phyloP scores from a whole-genome alignment of 2,329 filamentous ascomycete genomes.

The Exophiala xenobiotica region DNA sequence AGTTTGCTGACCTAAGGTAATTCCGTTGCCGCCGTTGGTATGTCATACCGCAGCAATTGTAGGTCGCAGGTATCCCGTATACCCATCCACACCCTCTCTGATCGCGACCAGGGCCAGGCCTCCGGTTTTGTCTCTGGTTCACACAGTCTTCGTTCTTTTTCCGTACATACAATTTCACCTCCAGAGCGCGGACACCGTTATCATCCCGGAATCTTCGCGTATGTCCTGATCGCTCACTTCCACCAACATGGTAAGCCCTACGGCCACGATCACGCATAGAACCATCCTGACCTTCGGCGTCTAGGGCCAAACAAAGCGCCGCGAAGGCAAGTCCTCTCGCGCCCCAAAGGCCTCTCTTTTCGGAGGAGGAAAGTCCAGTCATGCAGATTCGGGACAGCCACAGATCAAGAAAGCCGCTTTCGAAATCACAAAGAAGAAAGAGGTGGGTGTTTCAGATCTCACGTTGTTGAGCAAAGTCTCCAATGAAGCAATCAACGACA shows the following conservation, averaged over 20 bases:
- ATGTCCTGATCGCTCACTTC: constrained; percentile 20
- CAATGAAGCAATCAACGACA: constrained; percentile 99
- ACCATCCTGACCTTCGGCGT: constrained; percentile 10
- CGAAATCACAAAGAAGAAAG: constrained; percentile 97
- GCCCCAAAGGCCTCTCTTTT: constrained; percentile 31
- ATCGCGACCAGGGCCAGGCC: constrained; percentile 11
- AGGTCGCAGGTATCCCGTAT: neutral
- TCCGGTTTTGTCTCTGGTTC: constrained; percentile 3
- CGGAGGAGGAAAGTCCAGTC: constrained; percentile 27
- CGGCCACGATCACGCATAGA: neutral
- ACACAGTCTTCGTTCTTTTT: too few relatives aligned
- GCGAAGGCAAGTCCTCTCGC: constrained; percentile 32
- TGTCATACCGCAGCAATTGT: neutral
- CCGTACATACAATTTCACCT: too few relatives aligned
- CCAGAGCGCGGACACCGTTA: constrained; percentile 10
- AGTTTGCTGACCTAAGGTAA: neutral
- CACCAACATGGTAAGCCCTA: constrained; percentile 19
- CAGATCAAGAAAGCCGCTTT: constrained; percentile 95
- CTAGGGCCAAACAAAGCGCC: constrained; percentile 34
- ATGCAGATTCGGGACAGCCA: constrained; percentile 49
- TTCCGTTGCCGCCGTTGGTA: neutral
- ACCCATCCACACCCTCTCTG: constrained; percentile 5
- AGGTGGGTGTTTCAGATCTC: constrained; percentile 96
- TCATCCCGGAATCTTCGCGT: too few relatives aligned
- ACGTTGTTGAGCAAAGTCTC: constrained; percentile 98